These are phyloP conservation scores for Carallia pectinifolia DNA, from an alignment of 345 rosid genomes.

Conservation along the genomic window DNA sequence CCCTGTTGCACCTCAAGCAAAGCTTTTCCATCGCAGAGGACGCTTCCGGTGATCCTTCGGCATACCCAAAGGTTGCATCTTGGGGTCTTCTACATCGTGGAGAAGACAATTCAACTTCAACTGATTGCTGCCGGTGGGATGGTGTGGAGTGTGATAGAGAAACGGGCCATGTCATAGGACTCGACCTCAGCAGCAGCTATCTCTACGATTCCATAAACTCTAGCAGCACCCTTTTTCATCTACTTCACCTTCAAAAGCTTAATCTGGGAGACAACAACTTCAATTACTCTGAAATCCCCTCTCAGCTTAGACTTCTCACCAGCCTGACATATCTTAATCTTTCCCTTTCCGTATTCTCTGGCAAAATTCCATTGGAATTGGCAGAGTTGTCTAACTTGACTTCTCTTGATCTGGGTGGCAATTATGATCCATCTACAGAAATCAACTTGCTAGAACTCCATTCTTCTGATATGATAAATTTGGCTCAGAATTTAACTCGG, in stretches of 20 bases:
- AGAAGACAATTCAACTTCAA: neutral
- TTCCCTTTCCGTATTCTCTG: neutral
- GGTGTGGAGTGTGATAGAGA: constrained; percentile 9
- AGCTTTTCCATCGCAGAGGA: neutral
- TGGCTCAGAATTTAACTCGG: neutral
- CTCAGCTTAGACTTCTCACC: neutral
- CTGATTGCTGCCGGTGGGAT: constrained; percentile 24
- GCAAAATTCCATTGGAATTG: constrained; percentile 16
- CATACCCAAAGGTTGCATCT: neutral
- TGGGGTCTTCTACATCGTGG: neutral
- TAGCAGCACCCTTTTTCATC: constrained; percentile 14
- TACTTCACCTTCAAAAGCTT: constrained; percentile 19
- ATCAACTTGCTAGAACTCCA: neutral
- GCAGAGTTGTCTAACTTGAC: constrained; percentile 3
- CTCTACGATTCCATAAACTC: constrained; percentile 24
- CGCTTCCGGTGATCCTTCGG: constrained; percentile 1
- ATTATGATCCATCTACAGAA: neutral
- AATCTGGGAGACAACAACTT: constrained; percentile 13
- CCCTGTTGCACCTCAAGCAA: constrained; percentile 13
- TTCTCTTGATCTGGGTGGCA: constrained; percentile 4
- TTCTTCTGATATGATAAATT: neutral
- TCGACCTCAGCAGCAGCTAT: constrained; percentile 13
- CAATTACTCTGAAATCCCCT: constrained; percentile 14
- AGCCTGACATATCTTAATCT: constrained; percentile 18
- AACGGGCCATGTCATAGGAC: constrained; percentile 4